Percentiles rank a stretch among this genome's conserved stretches.
Conservation (phyloP, 2,329 filamentous ascomycete species). For the Cladobotryum protrusum region DNA sequence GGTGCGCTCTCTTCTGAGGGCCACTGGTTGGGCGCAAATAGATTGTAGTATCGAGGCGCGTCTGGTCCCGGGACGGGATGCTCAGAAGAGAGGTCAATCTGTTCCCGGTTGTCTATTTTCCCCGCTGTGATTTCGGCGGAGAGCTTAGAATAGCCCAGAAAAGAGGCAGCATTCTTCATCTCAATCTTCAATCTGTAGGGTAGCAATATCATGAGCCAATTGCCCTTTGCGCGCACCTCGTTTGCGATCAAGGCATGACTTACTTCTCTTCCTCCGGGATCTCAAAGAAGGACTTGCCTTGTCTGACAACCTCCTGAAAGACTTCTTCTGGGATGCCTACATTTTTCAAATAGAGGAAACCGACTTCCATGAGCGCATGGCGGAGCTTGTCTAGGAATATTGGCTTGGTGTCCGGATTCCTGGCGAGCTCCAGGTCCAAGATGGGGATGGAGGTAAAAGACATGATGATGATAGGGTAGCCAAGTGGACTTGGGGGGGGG, state of each 20-base stretch:
- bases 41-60: constrained; percentile 66
- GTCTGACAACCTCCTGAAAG: constrained; percentile 56
- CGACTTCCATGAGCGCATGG: constrained; percentile 75
- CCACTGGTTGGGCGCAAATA: constrained; percentile 77
- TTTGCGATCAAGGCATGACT: constrained; percentile 13
- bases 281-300: constrained; percentile 71
- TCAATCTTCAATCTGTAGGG: constrained; percentile 53
- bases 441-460: constrained; percentile 73
- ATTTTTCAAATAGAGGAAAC: constrained; percentile 80
- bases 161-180: constrained; percentile 68
- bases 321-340: constrained; percentile 64
- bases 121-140: constrained; percentile 67
- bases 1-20: constrained; percentile 59
- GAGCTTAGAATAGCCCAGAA: constrained; percentile 63
- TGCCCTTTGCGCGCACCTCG: neutral
- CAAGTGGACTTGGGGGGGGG: neutral
- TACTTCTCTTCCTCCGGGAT: constrained; percentile 71
- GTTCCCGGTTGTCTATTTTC: constrained; percentile 72
- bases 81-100: constrained; percentile 79
- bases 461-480: constrained; percentile 32
- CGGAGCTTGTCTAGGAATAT: constrained; percentile 65
- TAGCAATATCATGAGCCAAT: constrained; percentile 1
- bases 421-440: constrained; percentile 65
- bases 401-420: constrained; percentile 59
- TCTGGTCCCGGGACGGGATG: constrained; percentile 57